phyloP scores from a whole-genome alignment of 1,284 basidiomycete species.

The Cystobasidiaceae sp. region DNA sequence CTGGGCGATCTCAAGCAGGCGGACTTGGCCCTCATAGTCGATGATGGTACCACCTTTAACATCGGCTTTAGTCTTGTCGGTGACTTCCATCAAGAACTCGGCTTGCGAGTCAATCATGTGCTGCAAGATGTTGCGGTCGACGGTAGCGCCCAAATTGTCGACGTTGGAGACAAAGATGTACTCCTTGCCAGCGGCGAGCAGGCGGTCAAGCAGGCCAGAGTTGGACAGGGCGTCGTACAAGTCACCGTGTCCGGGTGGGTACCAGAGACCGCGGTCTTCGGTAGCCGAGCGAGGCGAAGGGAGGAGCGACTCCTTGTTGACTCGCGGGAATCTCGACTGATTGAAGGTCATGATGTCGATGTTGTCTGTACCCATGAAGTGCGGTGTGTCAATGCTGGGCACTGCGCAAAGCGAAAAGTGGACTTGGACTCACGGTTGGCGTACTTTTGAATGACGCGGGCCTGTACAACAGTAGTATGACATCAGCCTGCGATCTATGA shows the following conservation, averaged over 20 bases:
- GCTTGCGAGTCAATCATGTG: constrained; percentile 83
- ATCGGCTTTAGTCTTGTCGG: constrained; percentile 99
- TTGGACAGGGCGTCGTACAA: constrained; percentile 88
- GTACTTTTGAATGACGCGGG: constrained; percentile 98
- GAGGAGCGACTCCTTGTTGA: constrained; percentile 33
- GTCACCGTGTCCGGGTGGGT: constrained; percentile 98
- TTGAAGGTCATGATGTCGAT: constrained; percentile 87
- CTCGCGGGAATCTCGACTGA: constrained; percentile 96
- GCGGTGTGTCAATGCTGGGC: background rate
- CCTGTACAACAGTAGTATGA: background rate
- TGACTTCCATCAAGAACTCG: constrained; percentile 98
- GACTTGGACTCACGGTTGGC: constrained; percentile 67
- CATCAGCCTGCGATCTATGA: background rate
- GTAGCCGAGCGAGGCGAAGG: constrained; percentile 52
- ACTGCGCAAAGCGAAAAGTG: no score
- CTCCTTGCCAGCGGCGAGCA: constrained; percentile 92
- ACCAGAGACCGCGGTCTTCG: constrained; percentile 95
- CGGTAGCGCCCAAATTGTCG: constrained; percentile 97
- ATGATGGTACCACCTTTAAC: constrained; percentile 96
- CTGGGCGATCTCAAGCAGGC: constrained; percentile 96
- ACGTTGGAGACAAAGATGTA: constrained; percentile 99
- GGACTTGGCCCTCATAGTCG: constrained; percentile 67
- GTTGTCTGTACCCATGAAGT: constrained; percentile 54
- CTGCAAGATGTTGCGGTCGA: constrained; percentile 74
- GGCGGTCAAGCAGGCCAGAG: constrained; percentile 92